Evolutionary conservation across 306 rosid species (phyloP).

Genomic region (Sphenostylis stenocarpa): DNA sequence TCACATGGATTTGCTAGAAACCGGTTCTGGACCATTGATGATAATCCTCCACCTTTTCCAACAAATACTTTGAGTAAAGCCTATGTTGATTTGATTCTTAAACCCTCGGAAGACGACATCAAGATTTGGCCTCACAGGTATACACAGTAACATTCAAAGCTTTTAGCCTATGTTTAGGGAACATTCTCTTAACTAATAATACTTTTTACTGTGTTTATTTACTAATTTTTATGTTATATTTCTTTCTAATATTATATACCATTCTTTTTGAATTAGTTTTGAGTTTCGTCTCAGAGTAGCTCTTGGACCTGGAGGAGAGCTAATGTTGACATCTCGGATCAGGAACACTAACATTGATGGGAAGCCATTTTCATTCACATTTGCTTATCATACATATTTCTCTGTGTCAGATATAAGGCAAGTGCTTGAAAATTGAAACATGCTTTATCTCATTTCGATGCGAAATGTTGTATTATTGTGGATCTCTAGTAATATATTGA

Average conservation of each 20-base stretch:
- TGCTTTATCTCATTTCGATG: slow-evolving; percentile 10
- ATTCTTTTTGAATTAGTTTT: slow-evolving; percentile 55
- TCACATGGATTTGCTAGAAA: slow-evolving; percentile 89
- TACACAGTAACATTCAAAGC: background rate
- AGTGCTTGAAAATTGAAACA: slow-evolving; percentile 18
- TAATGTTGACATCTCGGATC: slow-evolving; percentile 84
- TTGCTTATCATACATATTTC: slow-evolving; percentile 93
- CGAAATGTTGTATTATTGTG: background rate
- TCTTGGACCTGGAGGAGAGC: slow-evolving; percentile 89
- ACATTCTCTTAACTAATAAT: background rate
- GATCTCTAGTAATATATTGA: background rate
- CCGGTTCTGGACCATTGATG: slow-evolving; percentile 68
- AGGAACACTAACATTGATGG: slow-evolving; percentile 87
- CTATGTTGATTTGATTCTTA: slow-evolving; percentile 84
- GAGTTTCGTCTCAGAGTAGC: slow-evolving; percentile 92
- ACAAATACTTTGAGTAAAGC: slow-evolving; percentile 56
- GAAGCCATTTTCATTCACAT: slow-evolving; percentile 89
- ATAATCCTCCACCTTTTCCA: slow-evolving; percentile 72
- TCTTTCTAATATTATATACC: slow-evolving; percentile 14
- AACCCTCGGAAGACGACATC: slow-evolving; percentile 68
- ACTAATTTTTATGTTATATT: background rate
- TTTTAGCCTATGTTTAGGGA: slow-evolving; percentile 2
- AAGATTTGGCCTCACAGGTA: slow-evolving; percentile 91
- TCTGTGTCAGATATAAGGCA: slow-evolving; percentile 92
- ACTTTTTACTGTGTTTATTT: background rate